Percentiles rank a stretch among this genome's conserved stretches.
These are phyloP conservation scores for Dipteronia sinensis DNA, from an alignment of 345 rosid species.

Conservation along the genomic window DNA sequence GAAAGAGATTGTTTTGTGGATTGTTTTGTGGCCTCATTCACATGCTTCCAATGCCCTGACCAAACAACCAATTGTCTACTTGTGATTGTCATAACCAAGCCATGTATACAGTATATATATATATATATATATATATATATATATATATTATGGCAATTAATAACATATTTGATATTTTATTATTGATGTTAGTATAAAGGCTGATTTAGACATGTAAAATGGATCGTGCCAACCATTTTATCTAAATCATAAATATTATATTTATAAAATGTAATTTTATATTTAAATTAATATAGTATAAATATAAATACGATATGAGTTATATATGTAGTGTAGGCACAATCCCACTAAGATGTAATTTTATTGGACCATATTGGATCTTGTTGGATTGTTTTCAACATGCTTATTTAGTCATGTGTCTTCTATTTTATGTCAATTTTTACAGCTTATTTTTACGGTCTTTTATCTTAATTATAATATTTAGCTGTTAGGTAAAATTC, in stretches of 20 bases:
- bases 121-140: too few species aligned
- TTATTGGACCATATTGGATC: not conserved
- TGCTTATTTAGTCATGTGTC: not conserved
- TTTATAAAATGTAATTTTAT: too few species aligned
- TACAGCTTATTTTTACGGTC: not conserved
- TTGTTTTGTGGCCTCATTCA: slow-evolving; percentile 8
- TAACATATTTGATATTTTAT: too few species aligned
- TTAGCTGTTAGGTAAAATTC: not conserved
- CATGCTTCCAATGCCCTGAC: slow-evolving; percentile 15
- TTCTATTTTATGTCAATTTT: not conserved
- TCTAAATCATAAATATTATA: not conserved
- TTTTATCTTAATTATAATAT: too few species aligned
- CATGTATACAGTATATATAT: too few species aligned
- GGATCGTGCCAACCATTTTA: not conserved
- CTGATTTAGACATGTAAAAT: not conserved
- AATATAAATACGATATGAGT: not conserved
- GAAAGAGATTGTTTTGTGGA: not conserved
- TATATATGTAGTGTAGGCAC: not conserved
- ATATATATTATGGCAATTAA: too few species aligned
- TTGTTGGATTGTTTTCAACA: not conserved
- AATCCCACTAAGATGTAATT: not conserved
- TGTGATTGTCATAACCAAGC: not conserved
- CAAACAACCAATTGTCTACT: not conserved
- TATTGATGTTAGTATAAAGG: too few species aligned
- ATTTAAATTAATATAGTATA: too few species aligned